Evolutionary conservation across 2,329 filamentous ascomycete species (phyloP), one percentile per base, ranked within the genome.

Genomic region (Leptographium galeiforme): DNA sequence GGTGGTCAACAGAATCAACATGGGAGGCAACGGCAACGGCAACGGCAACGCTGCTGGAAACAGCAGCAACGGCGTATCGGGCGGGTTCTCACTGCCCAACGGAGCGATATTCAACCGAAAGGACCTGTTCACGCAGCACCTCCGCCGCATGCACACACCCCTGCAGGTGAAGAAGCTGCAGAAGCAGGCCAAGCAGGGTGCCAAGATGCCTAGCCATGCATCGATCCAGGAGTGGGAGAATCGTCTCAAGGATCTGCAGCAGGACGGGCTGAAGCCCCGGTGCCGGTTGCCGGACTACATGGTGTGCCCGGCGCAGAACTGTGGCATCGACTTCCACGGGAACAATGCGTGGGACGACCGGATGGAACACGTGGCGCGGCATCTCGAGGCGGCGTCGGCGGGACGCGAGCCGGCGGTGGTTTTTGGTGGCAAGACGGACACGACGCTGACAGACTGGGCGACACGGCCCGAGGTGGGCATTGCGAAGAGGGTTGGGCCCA

Each of bases 111-210:
- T 95, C 72, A 94, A 94, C 68, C 85, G 90, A 62, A 95, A 94
- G 65, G 90, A 96, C 62, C 78, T 96, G 11, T 95, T 90, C 70
- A 88, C 85, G 0, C 89, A 95, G 62, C 91, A 96, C 63, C 75
- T 91, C 2, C 79, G 87, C 7, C 84, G 91, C 48, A 94, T 94
- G 87, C 90, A 96, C 64, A 73, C 78, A 0, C 76, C 78, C 0
- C 66, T 74, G 53, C 57, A 66, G 2, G 60, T 70, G 47, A 69
- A 68, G 55, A 69, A 67, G 52, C 63, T 58, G 12, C 33, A 57
- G 43, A 60, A 59, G 51, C 56, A 67, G 53, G 61, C 65, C 32
- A 68, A 67, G 55, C 63, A 63, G 55, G 73, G 61, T 57, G 41
- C 34, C 30, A 68, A 67, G 55, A 62, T 62, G 53, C 72, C 62